These are phyloP conservation scores for Podospora pseudocomata DNA, from an alignment of 495 filamentous ascomycete genomes.

Conservation along the genomic window DNA sequence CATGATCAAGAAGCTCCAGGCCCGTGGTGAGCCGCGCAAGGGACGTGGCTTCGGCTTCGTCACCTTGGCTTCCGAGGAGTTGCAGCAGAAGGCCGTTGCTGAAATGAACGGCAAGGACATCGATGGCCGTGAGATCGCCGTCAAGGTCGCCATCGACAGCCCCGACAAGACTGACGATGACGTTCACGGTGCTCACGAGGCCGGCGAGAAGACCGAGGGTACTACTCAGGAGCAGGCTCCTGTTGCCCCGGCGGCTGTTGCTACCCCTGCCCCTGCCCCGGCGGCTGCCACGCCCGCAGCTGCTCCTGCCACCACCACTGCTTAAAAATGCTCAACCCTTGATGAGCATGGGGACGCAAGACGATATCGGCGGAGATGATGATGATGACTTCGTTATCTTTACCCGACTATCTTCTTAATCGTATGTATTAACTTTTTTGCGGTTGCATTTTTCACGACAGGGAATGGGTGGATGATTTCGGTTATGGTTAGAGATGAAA, in stretches of 20 bases:
- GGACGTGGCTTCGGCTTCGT: conserved; percentile 99
- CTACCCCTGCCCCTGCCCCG: conserved; percentile 30
- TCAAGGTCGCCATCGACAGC: conserved; percentile 99
- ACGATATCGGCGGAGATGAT: conserved; percentile 22
- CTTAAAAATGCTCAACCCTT: conserved; percentile 25
- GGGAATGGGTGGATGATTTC: conserved; percentile 34
- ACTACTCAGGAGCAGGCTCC: conserved; percentile 42
- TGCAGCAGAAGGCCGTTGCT: conserved; percentile 90
- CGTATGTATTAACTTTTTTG: conserved; percentile 37
- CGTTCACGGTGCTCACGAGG: conserved; percentile 49
- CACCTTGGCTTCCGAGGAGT: conserved; percentile 87
- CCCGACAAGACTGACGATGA: conserved; percentile 96
- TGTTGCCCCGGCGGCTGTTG: conserved; percentile 14
- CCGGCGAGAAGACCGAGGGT: conserved; percentile 37
- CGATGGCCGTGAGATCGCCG: conserved; percentile 96
- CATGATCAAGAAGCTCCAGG: conserved; percentile 99
- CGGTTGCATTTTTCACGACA: conserved; percentile 34
- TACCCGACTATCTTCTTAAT: conserved; percentile 30
- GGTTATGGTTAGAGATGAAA: conserved; percentile 34
- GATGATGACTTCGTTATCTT: conserved; percentile 22
- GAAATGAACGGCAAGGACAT: conserved; percentile 99
- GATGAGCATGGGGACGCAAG: conserved; percentile 24
- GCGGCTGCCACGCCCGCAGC: conserved; percentile 22
- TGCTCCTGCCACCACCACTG: conserved; percentile 19
- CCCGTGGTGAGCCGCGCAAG: conserved; percentile 96